phyloP scores from a whole-genome alignment of 2,329 filamentous ascomycete genomes.

The Trichoderma atroviride region DNA sequence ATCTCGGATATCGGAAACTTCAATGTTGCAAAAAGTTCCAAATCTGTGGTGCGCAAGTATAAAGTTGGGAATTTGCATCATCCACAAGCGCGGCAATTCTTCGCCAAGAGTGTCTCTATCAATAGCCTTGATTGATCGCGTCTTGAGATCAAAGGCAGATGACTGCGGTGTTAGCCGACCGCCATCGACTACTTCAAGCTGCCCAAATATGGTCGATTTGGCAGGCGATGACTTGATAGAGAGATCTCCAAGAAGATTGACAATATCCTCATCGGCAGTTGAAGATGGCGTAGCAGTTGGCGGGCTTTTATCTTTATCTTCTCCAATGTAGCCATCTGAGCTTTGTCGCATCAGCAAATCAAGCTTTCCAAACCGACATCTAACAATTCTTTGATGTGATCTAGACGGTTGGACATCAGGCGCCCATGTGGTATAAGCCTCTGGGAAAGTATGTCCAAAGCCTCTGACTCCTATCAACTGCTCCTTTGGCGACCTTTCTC shows the following conservation, averaged over 20 bases:
- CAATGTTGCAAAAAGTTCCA: slow-evolving; percentile 43
- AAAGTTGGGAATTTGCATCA: slow-evolving; percentile 44
- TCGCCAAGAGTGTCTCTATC: slow-evolving; percentile 38
- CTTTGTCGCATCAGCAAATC: slow-evolving; percentile 36
- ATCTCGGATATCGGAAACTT: slow-evolving; percentile 37
- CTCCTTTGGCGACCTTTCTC: slow-evolving; percentile 62
- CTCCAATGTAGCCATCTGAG: slow-evolving; percentile 35
- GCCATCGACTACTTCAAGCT: slow-evolving; percentile 30
- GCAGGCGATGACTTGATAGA: not conserved
- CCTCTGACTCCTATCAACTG: slow-evolving; percentile 58
- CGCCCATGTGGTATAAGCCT: slow-evolving; percentile 67
- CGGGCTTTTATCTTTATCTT: not conserved
- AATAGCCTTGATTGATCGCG: slow-evolving; percentile 38
- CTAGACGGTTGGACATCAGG: slow-evolving; percentile 54
- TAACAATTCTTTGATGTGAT: slow-evolving; percentile 64
- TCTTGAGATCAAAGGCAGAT: slow-evolving; percentile 50
- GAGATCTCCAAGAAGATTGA: not conserved
- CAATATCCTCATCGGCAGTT: not conserved
- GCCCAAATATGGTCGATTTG: not conserved
- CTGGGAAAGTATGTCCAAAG: slow-evolving; percentile 68
- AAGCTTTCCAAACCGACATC: slow-evolving; percentile 56
- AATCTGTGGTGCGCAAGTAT: slow-evolving; percentile 46
- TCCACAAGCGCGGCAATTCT: slow-evolving; percentile 49
- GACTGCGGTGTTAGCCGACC: slow-evolving; percentile 38
- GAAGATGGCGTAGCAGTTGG: not conserved